Evolutionary conservation across 805 yeast species (phyloP).

Genomic region (Candida coleopterorum): DNA sequence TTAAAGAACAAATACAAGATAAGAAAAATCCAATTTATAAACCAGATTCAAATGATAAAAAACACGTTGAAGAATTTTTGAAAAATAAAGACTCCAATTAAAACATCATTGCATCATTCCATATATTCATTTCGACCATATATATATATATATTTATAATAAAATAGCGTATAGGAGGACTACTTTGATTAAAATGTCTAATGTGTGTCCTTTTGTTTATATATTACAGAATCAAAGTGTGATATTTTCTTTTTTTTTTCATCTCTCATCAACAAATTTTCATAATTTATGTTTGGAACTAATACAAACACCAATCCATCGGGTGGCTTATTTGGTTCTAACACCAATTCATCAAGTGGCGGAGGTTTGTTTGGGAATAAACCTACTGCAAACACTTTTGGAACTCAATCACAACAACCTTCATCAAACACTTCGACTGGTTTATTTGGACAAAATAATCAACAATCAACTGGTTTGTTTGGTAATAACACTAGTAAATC

Average conservation of each 20-base stretch:
- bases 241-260: no score
- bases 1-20: constrained; percentile 61
- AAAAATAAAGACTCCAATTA: neutral
- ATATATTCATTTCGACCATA: no score
- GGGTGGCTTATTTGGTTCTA: constrained; percentile 19
- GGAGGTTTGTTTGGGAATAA: constrained; percentile 9
- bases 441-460: no score
- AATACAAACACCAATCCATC: neutral
- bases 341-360: neutral
- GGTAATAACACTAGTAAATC: neutral
- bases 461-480: no score
- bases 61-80: constrained; percentile 28
- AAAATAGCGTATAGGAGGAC: no score
- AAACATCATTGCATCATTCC: no score
- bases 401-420: no score
- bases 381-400: neutral
- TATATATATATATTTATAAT: no score
- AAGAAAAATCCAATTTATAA: constrained; percentile 56
- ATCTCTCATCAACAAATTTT: constrained; percentile 2
- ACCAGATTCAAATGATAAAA: constrained; percentile 36
- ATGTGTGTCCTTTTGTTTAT: no score
- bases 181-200: no score
- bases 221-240: no score
- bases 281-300: neutral
- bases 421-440: no score